A percentile compares a stretch with the other conserved stretches of the same genome.
phyloP scores from a whole-genome alignment of 2,329 filamentous ascomycete species.

The Helotiales sp. region DNA sequence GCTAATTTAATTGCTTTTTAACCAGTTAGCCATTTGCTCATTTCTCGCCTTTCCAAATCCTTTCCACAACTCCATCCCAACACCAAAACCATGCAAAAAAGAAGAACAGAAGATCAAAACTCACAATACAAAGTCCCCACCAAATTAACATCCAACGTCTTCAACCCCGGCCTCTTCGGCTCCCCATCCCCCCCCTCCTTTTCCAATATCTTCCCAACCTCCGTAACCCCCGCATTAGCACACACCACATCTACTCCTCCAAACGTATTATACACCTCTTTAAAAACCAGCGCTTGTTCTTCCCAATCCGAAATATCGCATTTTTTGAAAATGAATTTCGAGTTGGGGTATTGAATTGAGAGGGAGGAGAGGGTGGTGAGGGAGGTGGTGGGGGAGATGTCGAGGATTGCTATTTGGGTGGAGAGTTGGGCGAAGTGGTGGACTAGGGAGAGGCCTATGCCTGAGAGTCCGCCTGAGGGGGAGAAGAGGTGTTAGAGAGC shows the following conservation, averaged over 20 bases:
- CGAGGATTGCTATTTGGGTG: constrained; percentile 21
- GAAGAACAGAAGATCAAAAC: constrained; percentile 8
- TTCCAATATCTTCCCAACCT: constrained; percentile 19
- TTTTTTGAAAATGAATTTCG: constrained; percentile 23
- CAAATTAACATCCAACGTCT: constrained; percentile 27
- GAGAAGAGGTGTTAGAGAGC: neutral
- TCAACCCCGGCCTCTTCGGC: constrained; percentile 24
- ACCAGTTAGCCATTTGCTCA: neutral
- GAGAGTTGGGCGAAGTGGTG: constrained; percentile 37
- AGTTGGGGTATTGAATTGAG: constrained; percentile 10
- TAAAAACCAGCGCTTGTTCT: constrained; percentile 28
- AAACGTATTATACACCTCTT: constrained; percentile 20
- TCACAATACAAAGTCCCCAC: constrained; percentile 27
- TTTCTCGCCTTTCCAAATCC: neutral
- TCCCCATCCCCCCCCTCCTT: constrained; percentile 10
- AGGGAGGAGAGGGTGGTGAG: constrained; percentile 19
- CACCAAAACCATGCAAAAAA: too few relatives aligned
- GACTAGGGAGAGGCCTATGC: constrained; percentile 73
- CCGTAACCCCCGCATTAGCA: constrained; percentile 31
- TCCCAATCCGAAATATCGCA: constrained; percentile 31
- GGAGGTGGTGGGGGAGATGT: constrained; percentile 19
- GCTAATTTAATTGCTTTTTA: constrained; percentile 48
- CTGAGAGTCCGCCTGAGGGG: constrained; percentile 68
- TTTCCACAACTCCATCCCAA: neutral
- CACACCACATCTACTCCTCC: constrained; percentile 33